Evolutionary conservation across 73 alveolate genomes (phyloP).

Genomic region (Halteria grandinella): DNA sequence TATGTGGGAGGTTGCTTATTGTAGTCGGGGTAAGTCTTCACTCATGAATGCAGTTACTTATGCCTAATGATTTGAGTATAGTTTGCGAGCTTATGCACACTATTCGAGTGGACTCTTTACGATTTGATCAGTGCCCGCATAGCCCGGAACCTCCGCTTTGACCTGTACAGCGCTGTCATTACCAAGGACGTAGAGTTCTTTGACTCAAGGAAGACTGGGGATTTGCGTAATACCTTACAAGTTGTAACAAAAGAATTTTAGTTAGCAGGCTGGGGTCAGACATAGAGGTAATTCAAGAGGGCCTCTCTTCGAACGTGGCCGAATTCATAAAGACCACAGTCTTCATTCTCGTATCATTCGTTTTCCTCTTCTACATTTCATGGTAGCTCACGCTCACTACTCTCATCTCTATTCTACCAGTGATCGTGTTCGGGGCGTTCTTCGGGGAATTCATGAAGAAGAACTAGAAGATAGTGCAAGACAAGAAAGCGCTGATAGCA

Average conservation of each 20-base stretch:
- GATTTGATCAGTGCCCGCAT: background rate
- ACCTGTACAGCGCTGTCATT: slow-evolving; percentile 56
- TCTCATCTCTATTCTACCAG: slow-evolving; percentile 66
- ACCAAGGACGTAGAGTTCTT: slow-evolving; percentile 68
- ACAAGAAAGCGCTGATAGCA: slow-evolving; percentile 72
- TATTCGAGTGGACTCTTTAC: background rate
- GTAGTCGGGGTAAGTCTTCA: too few species aligned
- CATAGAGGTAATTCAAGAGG: slow-evolving; percentile 19
- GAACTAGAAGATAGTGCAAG: slow-evolving; percentile 31
- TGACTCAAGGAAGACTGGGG: slow-evolving; percentile 66
- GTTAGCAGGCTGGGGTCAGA: slow-evolving; percentile 61
- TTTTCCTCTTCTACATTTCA: slow-evolving; percentile 73
- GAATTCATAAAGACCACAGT: slow-evolving; percentile 43
- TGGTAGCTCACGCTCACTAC: slow-evolving; percentile 76
- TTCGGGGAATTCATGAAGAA: slow-evolving; percentile 29
- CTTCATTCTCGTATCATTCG: slow-evolving; percentile 68
- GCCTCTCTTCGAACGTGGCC: slow-evolving; percentile 32
- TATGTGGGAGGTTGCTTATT: too few species aligned
- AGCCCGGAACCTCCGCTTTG: slow-evolving; percentile 48
- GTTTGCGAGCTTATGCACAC: background rate
- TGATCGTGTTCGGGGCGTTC: slow-evolving; percentile 58
- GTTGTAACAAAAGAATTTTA: too few species aligned
- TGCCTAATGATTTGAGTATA: background rate
- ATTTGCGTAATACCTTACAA: too few species aligned
- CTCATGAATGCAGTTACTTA: background rate